Conservation (phyloP, 1,284 basidiomycete species). For the Cutaneotrichosporon dermatis region DNA sequence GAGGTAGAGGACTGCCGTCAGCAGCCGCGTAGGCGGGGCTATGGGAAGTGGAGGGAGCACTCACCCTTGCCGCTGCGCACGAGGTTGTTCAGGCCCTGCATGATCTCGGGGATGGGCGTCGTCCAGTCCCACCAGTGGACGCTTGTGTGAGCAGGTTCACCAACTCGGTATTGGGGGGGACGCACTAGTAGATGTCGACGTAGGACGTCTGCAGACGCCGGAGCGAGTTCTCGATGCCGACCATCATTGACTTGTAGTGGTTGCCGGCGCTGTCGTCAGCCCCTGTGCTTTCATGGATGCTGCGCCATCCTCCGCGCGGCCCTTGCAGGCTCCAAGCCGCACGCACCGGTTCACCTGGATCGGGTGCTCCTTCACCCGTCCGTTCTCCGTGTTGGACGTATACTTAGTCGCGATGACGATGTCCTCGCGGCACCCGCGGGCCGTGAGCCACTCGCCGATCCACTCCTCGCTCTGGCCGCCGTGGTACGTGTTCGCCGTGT, state of each 20-base stretch:
- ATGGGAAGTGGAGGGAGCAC: background rate
- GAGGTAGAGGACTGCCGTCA: constrained; percentile 44
- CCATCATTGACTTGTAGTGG: constrained; percentile 24
- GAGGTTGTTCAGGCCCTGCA: constrained; percentile 48
- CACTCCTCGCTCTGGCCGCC: constrained; percentile 40
- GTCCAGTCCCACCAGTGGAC: constrained; percentile 51
- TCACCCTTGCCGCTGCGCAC: constrained; percentile 41
- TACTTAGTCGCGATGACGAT: constrained; percentile 36
- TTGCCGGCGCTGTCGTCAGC: constrained; percentile 37
- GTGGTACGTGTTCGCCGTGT: constrained; percentile 48
- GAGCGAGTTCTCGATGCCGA: constrained; percentile 33
- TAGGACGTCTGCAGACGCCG: constrained; percentile 50
- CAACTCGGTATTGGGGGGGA: no score
- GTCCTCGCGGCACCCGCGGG: constrained; percentile 32
- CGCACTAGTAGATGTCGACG: constrained; percentile 48
- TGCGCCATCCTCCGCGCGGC: no score
- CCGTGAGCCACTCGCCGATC: constrained; percentile 50
- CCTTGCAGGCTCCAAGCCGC: background rate
- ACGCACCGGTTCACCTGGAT: constrained; percentile 36
- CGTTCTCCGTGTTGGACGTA: constrained; percentile 16
- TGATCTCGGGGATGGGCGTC: constrained; percentile 49
- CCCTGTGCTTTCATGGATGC: background rate
- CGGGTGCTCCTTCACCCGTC: constrained; percentile 8
- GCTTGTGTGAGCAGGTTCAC: constrained; percentile 12
- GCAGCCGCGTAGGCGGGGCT: no score